Conservation (phyloP, 2,329 filamentous ascomycete species). For the Thelonectria rubi region DNA sequence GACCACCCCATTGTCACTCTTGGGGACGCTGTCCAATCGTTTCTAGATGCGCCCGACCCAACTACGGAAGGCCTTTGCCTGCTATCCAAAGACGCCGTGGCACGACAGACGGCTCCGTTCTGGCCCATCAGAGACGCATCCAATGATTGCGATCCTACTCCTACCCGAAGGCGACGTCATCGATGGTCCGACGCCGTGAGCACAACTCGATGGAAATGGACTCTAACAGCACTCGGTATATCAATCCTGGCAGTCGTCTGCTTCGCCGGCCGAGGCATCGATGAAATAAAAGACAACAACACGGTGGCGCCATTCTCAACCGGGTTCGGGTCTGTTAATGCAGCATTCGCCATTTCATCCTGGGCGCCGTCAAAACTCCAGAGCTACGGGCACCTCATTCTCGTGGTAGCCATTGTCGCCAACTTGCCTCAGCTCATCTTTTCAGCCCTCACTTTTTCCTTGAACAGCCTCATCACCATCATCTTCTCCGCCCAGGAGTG, state of each 20-base stretch:
- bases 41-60: constrained; percentile 1
- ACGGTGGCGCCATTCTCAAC: background rate
- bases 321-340: background rate
- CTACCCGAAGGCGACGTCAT: background rate
- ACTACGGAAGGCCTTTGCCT: background rate
- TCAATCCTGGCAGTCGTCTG: background rate
- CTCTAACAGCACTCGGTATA: background rate
- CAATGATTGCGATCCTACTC: background rate
- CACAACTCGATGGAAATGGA: background rate
- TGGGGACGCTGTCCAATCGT: constrained; percentile 12
- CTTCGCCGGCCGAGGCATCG: background rate
- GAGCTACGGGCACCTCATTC: too few relatives aligned
- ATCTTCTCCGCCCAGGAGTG: too few relatives aligned
- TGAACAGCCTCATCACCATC: too few relatives aligned
- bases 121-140: background rate
- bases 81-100: constrained; percentile 3
- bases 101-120: background rate
- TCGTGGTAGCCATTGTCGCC: too few relatives aligned
- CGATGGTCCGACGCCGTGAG: constrained; percentile 3
- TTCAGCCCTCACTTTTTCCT: too few relatives aligned
- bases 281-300: background rate
- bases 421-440: too few relatives aligned
- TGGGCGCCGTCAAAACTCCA: background rate
- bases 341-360: too few relatives aligned
- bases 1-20: background rate